A percentile compares a stretch with the other conserved stretches of the same genome.
Evolutionary conservation across 345 rosid species (phyloP).

Genomic region (Gossypium raimondii): DNA sequence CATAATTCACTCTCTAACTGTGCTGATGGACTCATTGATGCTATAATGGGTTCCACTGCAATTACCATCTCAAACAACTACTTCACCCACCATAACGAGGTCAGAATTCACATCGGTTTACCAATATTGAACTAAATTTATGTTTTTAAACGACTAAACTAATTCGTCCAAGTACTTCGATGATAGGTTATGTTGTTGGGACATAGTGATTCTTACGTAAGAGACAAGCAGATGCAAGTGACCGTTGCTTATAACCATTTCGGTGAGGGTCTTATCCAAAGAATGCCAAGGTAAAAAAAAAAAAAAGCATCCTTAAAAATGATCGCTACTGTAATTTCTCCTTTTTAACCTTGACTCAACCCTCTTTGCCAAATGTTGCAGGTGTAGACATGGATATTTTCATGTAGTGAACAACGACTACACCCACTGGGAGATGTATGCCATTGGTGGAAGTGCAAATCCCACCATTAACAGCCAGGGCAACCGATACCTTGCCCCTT

Average conservation of each 20-base stretch:
- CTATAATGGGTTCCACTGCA: conserved; percentile 66
- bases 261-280: conserved; percentile 94
- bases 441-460: conserved; percentile 95
- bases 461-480: conserved; percentile 99
- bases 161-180: not conserved
- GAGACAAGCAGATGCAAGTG: conserved; percentile 91
- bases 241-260: conserved; percentile 98
- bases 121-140: no score
- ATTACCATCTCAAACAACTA: conserved; percentile 70
- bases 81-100: conserved; percentile 78
- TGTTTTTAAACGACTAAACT: not conserved
- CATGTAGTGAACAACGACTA: conserved; percentile 99
- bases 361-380: conserved; percentile 20
- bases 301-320: not conserved
- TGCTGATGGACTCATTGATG: conserved; percentile 79
- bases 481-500: conserved; percentile 88
- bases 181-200: conserved; percentile 87
- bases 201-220: conserved; percentile 83
- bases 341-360: not conserved
- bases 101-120: not conserved
- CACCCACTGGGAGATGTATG: conserved; percentile 99
- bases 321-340: not conserved
- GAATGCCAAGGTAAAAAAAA: conserved; percentile 77
- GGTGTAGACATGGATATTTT: conserved; percentile 97
- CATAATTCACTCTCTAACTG: conserved; percentile 80